Evolutionary conservation across 192 early-diverging fungal genomes (phyloP).

Genomic region (Glomus cerebriforme): DNA sequence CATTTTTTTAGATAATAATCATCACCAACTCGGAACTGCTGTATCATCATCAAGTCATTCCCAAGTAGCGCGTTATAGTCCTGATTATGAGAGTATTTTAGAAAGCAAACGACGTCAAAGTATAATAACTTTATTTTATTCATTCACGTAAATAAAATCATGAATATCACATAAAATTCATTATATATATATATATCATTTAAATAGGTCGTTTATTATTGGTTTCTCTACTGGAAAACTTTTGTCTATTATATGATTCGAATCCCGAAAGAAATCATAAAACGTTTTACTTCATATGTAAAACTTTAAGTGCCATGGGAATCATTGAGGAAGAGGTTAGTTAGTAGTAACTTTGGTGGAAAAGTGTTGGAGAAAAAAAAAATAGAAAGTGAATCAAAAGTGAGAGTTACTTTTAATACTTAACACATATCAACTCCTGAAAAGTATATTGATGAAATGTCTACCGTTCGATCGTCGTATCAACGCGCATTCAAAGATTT

Average conservation of each 20-base stretch:
- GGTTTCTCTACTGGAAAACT: slow-evolving; percentile 89
- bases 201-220: slow-evolving; percentile 70
- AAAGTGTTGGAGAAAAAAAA: not conserved
- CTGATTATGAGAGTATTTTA: slow-evolving; percentile 36
- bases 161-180: not conserved
- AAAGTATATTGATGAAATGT: slow-evolving; percentile 79
- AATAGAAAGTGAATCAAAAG: not conserved
- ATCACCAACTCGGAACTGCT: not conserved
- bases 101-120: slow-evolving; percentile 45
- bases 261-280: slow-evolving; percentile 80
- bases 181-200: not conserved
- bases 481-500: slow-evolving; percentile 84
- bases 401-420: not conserved
- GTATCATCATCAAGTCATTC: not conserved
- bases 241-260: slow-evolving; percentile 86
- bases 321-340: slow-evolving; percentile 68
- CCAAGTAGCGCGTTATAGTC: slow-evolving; percentile 1
- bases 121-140: not conserved
- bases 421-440: not conserved
- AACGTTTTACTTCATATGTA: slow-evolving; percentile 87
- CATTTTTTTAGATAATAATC: not conserved
- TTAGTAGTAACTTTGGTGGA: not conserved
- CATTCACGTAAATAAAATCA: not conserved
- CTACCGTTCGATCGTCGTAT: slow-evolving; percentile 78
- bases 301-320: slow-evolving; percentile 83